Conservation (phyloP, 345 rosid genomes). For the Eutrema yunnanense region DNA sequence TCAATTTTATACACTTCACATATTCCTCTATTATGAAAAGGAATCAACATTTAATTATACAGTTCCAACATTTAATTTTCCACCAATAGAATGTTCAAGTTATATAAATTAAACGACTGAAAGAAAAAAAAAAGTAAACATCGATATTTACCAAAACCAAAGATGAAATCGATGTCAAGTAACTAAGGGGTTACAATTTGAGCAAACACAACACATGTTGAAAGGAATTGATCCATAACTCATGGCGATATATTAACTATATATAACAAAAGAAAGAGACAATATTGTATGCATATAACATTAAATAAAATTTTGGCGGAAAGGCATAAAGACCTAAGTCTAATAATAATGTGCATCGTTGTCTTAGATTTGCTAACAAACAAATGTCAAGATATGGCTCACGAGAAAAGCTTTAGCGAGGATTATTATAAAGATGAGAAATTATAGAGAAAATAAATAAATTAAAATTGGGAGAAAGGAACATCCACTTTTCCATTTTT, state of each 20-base stretch:
- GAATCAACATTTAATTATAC: neutral
- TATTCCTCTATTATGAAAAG: neutral
- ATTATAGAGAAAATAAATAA: neutral
- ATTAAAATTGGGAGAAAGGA: conserved; percentile 15
- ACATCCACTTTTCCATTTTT: conserved; percentile 32
- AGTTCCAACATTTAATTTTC: neutral
- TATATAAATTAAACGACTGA: neutral
- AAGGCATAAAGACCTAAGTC: conserved; percentile 24
- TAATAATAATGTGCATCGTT: conserved; percentile 27
- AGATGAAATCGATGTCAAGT: conserved; percentile 11
- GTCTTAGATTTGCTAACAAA: conserved; percentile 22
- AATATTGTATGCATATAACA: conserved; percentile 14
- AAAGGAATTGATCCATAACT: conserved; percentile 25
- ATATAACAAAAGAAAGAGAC: conserved; percentile 28
- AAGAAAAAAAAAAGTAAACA: neutral
- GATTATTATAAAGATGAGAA: neutral
- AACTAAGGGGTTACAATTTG: neutral
- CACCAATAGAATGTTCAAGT: neutral
- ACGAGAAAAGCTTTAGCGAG: conserved; percentile 21
- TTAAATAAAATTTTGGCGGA: neutral
- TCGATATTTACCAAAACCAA: conserved; percentile 4
- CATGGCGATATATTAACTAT: conserved; percentile 16
- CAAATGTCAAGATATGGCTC: conserved; percentile 28
- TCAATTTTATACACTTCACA: neutral
- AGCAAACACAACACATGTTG: conserved; percentile 31